Evolutionary conservation across 257 asterid genomes (phyloP), one percentile per base, ranked within the genome.

Genomic region (Marsdenia floribunda): DNA sequence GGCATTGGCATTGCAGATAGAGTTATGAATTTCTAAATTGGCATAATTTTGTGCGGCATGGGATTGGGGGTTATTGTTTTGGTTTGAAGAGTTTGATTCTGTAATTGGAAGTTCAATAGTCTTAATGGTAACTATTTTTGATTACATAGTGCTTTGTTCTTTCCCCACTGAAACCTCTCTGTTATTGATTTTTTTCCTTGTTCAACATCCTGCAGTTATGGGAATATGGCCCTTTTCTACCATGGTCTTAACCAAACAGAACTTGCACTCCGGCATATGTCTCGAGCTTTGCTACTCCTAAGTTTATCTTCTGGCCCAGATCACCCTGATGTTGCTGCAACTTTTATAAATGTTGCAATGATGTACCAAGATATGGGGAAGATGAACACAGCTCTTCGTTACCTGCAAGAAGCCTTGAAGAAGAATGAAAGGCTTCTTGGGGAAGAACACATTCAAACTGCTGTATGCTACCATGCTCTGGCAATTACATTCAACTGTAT

Each of bases 261-360:
- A 80, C 94, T 95, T 70, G 99, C 99, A 42, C 83, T 95, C 79
- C 89, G 89, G 67, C 99, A 95, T 52, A 95, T 95, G 97, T 89
- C 98, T 21, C 88, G 96, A 58, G 99, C 96, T 26, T 83, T 91
- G 84, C 89, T 90, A 64, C 85, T 92, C 66, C 86, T 94, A 76
- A 80, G 95, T 76, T 85, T 89, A 64, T 92, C 97, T 29, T 94
- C 96, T 55, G 98, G 99, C 24, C 96, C 97, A 52, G 96, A 92
- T 80, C 99, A 95, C 82, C 99, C 99, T 21, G 97, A 95, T 78
- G 95, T 92, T 73, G 98, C 99, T 70, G 95, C 98, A 15, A 95
- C 99, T 52, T 92, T 88, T 79, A 92, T 95, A 71, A 95, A 95
- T 78, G 97, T 92, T 24, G 99, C 98, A 15, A 95, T 95, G 98